Conservation (phyloP, 2,329 filamentous ascomycete genomes). For the Fusarium proliferatum region DNA sequence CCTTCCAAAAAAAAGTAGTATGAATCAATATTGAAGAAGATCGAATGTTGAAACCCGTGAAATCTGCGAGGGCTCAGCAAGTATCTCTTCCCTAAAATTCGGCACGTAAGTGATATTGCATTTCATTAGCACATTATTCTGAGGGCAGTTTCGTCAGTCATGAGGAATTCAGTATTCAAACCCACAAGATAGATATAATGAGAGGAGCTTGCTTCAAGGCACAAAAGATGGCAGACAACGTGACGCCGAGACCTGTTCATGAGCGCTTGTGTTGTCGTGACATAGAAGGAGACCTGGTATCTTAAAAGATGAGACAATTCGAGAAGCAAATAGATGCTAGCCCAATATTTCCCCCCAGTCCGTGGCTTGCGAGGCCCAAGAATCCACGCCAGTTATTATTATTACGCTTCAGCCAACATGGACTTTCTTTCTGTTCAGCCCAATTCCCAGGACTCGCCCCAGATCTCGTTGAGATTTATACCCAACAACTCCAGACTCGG, state of each 20-base stretch:
- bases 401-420: conserved; percentile 36
- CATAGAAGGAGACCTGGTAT: conserved; percentile 36
- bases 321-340: conserved; percentile 11
- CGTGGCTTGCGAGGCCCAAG: conserved; percentile 2
- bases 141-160: conserved; percentile 21
- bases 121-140: conserved; percentile 17
- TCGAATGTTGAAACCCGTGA: conserved; percentile 2
- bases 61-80: conserved; percentile 20
- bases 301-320: conserved; percentile 27
- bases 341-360: conserved; percentile 8
- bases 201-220: conserved; percentile 28
- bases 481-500: conserved; percentile 65
- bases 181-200: conserved; percentile 26
- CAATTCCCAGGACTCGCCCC: conserved; percentile 62
- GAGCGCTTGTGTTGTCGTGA: conserved; percentile 36
- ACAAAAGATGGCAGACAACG: conserved; percentile 10
- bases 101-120: conserved; percentile 1
- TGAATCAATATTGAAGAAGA: neutral
- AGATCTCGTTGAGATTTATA: conserved; percentile 65
- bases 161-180: conserved; percentile 32
- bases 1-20: neutral
- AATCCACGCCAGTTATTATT: conserved; percentile 37
- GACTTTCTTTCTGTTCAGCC: conserved; percentile 42
- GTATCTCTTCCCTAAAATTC: neutral
- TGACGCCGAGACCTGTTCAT: conserved; percentile 17